A percentile compares a stretch with the other conserved stretches of the same genome.
phyloP scores from a whole-genome alignment of 768 basidiomycete species.

The Rhodotorula babjevae region DNA sequence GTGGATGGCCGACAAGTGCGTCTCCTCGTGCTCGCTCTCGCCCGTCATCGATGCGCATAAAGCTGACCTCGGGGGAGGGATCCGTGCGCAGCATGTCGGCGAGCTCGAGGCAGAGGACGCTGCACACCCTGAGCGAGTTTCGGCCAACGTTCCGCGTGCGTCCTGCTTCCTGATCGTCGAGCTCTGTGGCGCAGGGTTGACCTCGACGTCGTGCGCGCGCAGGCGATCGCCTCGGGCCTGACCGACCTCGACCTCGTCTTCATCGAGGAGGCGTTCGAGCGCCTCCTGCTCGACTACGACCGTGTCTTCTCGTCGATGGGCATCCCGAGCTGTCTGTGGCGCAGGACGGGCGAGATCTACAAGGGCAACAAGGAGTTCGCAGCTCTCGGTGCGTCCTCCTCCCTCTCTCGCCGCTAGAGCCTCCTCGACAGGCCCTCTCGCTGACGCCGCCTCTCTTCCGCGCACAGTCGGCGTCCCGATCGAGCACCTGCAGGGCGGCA shows the following conservation, averaged over 20 bases:
- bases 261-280: constrained; percentile 96
- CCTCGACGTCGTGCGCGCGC: background rate
- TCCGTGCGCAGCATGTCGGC: constrained; percentile 64
- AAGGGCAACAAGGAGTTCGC: constrained; percentile 96
- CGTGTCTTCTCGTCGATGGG: constrained; percentile 88
- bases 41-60: background rate
- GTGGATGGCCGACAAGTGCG: constrained; percentile 92
- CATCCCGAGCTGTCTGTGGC: constrained; percentile 93
- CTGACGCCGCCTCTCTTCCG: constrained; percentile 28
- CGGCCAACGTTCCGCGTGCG: constrained; percentile 50
- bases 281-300: constrained; percentile 89
- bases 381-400: constrained; percentile 54
- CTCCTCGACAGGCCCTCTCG: background rate
- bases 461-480: constrained; percentile 69
- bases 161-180: constrained; percentile 1
- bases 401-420: background rate
- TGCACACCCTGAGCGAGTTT: constrained; percentile 65
- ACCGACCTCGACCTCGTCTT: constrained; percentile 88
- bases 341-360: constrained; percentile 95
- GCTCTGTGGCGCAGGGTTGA: no score
- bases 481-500: constrained; percentile 84
- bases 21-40: background rate
- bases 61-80: background rate
- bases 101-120: constrained; percentile 83
- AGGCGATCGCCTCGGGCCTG: constrained; percentile 68